Evolutionary conservation across 805 yeast species (phyloP).

Genomic region (Kodamaea leandrae): DNA sequence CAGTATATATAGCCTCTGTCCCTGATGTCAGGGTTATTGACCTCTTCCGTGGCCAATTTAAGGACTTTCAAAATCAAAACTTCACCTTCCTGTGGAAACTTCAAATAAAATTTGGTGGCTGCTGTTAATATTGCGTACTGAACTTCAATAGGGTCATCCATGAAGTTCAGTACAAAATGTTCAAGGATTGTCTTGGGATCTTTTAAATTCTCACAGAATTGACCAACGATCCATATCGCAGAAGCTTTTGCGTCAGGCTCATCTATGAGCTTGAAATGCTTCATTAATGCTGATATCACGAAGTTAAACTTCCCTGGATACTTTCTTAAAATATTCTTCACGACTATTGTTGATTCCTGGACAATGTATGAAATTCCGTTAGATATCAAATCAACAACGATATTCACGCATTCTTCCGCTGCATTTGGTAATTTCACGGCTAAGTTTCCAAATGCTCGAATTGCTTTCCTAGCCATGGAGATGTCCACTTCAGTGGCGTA

Average conservation of each 20-base stretch:
- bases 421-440: constrained; percentile 71
- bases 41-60: constrained; percentile 68
- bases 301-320: constrained; percentile 58
- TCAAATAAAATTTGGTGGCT: constrained; percentile 63
- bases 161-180: constrained; percentile 45
- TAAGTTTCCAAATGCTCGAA: constrained; percentile 84
- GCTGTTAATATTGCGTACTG: constrained; percentile 75
- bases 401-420: constrained; percentile 61
- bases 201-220: constrained; percentile 52
- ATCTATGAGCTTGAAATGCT: constrained; percentile 45
- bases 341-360: constrained; percentile 75
- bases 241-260: constrained; percentile 81
- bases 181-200: constrained; percentile 41
- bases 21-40: constrained; percentile 79
- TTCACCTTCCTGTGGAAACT: constrained; percentile 54
- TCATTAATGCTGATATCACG: constrained; percentile 28
- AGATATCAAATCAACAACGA: constrained; percentile 55
- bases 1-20: constrained; percentile 85
- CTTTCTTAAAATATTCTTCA: constrained; percentile 71
- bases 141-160: constrained; percentile 68
- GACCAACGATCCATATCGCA: constrained; percentile 81
- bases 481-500: constrained; percentile 86
- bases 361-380: constrained; percentile 70
- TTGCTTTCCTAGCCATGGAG: constrained; percentile 82
- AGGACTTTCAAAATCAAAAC: constrained; percentile 55